Conservation (phyloP, 768 basidiomycete genomes). For the Hygrophorus russula region DNA sequence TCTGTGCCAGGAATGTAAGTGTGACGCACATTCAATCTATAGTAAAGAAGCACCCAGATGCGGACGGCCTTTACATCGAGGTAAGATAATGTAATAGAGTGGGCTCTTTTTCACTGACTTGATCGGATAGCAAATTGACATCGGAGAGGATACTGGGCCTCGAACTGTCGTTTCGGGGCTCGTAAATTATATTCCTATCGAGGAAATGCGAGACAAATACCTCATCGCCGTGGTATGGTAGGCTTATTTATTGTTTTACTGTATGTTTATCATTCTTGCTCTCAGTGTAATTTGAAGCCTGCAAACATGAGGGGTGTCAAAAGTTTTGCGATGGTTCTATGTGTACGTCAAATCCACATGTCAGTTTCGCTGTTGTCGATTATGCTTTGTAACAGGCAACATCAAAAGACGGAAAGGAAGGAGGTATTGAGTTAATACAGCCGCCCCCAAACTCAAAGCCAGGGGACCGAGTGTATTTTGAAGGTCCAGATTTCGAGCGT, state of each 20-base stretch:
- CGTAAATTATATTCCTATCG: conserved; percentile 93
- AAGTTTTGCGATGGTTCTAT: conserved; percentile 96
- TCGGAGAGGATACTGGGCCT: conserved; percentile 91
- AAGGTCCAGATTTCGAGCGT: conserved; percentile 83
- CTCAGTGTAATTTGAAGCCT: conserved; percentile 87
- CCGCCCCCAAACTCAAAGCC: conserved; percentile 81
- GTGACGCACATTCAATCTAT: conserved; percentile 3
- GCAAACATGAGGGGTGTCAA: conserved; percentile 96
- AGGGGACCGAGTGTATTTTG: conserved; percentile 92
- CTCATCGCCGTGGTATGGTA: conserved; percentile 69
- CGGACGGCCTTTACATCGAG: conserved; percentile 95
- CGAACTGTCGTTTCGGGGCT: conserved; percentile 95
- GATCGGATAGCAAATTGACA: conserved; percentile 71
- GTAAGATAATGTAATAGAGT: conserved; percentile 22
- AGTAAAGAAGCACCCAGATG: conserved; percentile 97
- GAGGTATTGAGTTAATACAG: conserved; percentile 82
- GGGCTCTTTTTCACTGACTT: background rate
- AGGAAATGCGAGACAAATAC: conserved; percentile 78
- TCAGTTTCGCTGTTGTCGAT: background rate
- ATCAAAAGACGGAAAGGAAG: conserved; percentile 82
- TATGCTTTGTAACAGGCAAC: conserved; percentile 52
- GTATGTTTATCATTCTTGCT: conserved; percentile 1
- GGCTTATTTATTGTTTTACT: background rate
- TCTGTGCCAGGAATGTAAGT: background rate
- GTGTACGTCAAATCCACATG: conserved; percentile 36